Evolutionary conservation across 495 filamentous ascomycete genomes (phyloP).

Genomic region (Chaetomium cochliodes): DNA sequence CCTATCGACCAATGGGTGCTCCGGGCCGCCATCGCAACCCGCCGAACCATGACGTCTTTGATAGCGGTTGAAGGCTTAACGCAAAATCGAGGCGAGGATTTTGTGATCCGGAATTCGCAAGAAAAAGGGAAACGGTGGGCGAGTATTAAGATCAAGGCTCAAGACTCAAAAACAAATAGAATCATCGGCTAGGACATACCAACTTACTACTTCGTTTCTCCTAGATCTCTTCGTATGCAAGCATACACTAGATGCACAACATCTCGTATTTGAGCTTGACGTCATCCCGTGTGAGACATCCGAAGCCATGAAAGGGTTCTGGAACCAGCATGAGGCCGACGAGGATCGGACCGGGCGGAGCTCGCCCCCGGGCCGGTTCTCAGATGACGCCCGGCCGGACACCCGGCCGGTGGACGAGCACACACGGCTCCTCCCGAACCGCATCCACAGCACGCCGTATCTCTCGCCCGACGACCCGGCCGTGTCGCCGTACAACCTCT

Average conservation of each 20-base stretch:
- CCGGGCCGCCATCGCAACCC: neutral
- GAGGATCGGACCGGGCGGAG: neutral
- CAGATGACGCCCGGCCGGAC: slow-evolving; percentile 14
- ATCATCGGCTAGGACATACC: neutral
- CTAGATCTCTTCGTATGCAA: neutral
- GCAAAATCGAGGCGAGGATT: slow-evolving; percentile 1
- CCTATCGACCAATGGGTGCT: slow-evolving; percentile 21
- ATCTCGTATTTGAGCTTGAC: slow-evolving; percentile 4
- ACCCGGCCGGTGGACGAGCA: slow-evolving; percentile 65
- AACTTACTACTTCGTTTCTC: neutral
- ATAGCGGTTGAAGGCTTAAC: neutral
- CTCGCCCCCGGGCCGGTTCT: slow-evolving; percentile 11
- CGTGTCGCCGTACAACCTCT: slow-evolving; percentile 94
- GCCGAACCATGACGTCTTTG: slow-evolving; percentile 21
- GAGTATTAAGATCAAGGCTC: neutral
- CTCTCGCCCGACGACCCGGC: slow-evolving; percentile 94
- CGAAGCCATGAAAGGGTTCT: slow-evolving; percentile 14
- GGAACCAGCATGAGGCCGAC: slow-evolving; percentile 5
- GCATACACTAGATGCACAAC: neutral
- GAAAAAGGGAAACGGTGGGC: neutral
- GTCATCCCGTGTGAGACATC: slow-evolving; percentile 1
- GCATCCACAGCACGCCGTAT: slow-evolving; percentile 55
- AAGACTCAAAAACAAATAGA: neutral
- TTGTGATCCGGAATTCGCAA: neutral
- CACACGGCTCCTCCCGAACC: slow-evolving; percentile 67